These are phyloP conservation scores for Xylaria castorea DNA, from an alignment of 495 filamentous ascomycete genomes.

Conservation along the genomic window DNA sequence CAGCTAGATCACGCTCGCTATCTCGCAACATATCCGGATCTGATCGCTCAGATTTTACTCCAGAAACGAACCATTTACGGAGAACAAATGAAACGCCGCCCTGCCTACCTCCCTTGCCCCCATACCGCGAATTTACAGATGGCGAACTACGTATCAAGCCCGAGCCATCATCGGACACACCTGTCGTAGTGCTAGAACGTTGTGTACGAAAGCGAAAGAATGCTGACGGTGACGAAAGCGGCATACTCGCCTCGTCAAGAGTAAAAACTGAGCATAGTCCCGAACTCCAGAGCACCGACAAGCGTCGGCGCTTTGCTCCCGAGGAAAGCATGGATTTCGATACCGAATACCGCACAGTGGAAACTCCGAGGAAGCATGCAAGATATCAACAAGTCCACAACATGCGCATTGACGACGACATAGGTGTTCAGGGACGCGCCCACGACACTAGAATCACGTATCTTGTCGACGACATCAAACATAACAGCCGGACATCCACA, in stretches of 20 bases:
- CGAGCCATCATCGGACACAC: constrained; percentile 54
- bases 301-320: constrained; percentile 41
- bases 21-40: background rate
- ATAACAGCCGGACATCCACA: background rate
- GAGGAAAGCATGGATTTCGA: constrained; percentile 77
- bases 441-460: background rate
- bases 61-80: background rate
- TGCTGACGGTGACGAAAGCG: constrained; percentile 25
- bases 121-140: background rate
- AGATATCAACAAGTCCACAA: constrained; percentile 18
- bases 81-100: constrained; percentile 19
- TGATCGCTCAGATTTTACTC: background rate
- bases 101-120: constrained; percentile 41
- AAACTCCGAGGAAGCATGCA: constrained; percentile 66
- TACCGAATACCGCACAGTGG: constrained; percentile 64
- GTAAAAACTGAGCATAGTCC: constrained; percentile 47
- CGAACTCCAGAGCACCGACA: constrained; percentile 45
- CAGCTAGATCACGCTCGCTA: background rate
- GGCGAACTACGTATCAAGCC: constrained; percentile 42
- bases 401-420: background rate
- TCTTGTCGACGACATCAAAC: background rate
- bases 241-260: constrained; percentile 27
- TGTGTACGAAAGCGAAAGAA: constrained; percentile 50
- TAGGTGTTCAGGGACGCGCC: background rate
- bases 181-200: constrained; percentile 53